phyloP scores from a whole-genome alignment of 2,329 filamentous ascomycete genomes.

The Myriosclerotinia duriaeana region DNA sequence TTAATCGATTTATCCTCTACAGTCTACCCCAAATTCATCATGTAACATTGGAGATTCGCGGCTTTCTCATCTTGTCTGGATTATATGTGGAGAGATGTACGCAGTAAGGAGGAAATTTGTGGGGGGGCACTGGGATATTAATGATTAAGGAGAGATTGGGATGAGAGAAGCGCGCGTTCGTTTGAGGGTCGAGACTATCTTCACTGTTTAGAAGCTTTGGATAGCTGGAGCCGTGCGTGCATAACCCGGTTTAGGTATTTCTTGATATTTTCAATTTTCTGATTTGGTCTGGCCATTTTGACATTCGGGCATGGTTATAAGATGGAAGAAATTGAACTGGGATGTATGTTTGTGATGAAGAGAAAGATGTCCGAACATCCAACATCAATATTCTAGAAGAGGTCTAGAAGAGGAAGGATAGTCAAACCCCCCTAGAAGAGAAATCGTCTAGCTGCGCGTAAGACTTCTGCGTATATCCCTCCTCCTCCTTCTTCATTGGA shows the following conservation, averaged over 20 bases:
- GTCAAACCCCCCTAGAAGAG: neutral
- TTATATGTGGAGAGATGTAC: constrained; percentile 7
- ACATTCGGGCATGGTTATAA: neutral
- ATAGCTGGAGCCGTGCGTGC: no score
- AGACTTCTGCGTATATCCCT: neutral
- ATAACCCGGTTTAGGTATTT: neutral
- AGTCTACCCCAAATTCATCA: constrained; percentile 15
- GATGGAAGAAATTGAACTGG: neutral
- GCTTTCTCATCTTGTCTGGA: constrained; percentile 11
- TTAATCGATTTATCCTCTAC: neutral
- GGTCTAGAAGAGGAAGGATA: neutral
- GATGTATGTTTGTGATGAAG: neutral
- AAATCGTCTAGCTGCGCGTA: neutral
- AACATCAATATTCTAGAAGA: neutral
- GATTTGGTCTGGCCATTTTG: neutral
- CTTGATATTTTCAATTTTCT: neutral
- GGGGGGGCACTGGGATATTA: constrained; percentile 7
- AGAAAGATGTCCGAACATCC: neutral
- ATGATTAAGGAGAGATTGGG: neutral
- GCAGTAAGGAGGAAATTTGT: constrained; percentile 3
- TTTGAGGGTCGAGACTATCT: constrained; percentile 1
- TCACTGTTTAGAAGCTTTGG: constrained; percentile 2
- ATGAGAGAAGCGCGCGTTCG: constrained; percentile 7
- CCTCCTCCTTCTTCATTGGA: neutral
- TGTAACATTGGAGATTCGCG: constrained; percentile 19